Evolutionary conservation across 306 rosid species (phyloP), one percentile per base, ranked within the genome.

Genomic region (Quercus agrifolia): DNA sequence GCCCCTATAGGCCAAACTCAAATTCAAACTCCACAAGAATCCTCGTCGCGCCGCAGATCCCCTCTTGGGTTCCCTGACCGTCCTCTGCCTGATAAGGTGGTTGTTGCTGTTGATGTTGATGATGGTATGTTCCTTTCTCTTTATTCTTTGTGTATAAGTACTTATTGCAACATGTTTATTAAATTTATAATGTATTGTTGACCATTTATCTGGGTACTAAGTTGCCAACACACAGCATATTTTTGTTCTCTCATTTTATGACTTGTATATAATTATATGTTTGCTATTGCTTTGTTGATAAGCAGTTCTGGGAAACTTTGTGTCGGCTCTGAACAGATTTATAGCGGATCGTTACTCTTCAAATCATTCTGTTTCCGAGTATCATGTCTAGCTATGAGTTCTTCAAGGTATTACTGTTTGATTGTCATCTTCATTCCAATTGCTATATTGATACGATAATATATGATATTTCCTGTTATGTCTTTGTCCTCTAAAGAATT

Each of bases 41-140:
- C 79, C 11, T 38, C 46, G 9, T 74, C 58, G 13, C 77, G 74
- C 61, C 71, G 70, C 5, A 81, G 84, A 10, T 77, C 76, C n/a
- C 87, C 76, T 66, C 63, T 71, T 27, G 57, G 87, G 30, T 86
- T 85, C 56, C 77, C 74, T 28, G 83, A 87, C 77, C 86, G 46
- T 35, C 80, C 77, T 57, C 72, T 82, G 80, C 73, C 91, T 17
- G 84, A 77, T 67, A 92, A 88, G 73, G 52, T 91, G 51, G 87
- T 81, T 59, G 97, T 94, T 69, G 98, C 98, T 5, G 98, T 94
- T 66, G 98, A 94, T 54, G 88, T 94, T 56, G 98, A 94, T 73
- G 98, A 94, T 84, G 98, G 97, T 94, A 83, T 71, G 83, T 81
- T n/a, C 28, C 57, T 74, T 56, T 54, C 63, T 14, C 1, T 41